phyloP scores from a whole-genome alignment of 2,329 filamentous ascomycete genomes.

The Dactylella cylindrospora region DNA sequence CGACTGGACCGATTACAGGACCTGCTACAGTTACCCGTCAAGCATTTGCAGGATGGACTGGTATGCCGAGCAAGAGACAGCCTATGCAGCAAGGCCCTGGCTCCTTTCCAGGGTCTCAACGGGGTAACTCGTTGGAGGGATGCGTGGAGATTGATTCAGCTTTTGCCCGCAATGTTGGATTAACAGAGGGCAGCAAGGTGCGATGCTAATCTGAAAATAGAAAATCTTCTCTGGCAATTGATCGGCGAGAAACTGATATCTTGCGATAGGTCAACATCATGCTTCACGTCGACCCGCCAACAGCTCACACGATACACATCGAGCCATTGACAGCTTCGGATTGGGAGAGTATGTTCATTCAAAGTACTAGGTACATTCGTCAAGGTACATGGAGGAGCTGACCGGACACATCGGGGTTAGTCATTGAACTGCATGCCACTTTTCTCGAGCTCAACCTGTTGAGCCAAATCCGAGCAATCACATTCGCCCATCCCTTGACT shows the following conservation, averaged over 20 bases:
- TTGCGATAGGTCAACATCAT: conserved; percentile 59
- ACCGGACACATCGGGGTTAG: conserved; percentile 52
- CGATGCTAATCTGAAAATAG: conserved; percentile 9
- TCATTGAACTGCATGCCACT: conserved; percentile 93
- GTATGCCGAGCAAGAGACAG: conserved; percentile 90
- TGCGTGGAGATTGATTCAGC: conserved; percentile 49
- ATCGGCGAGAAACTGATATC: conserved; percentile 9
- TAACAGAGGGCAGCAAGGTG: conserved; percentile 49
- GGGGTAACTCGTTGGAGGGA: conserved; percentile 45
- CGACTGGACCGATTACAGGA: conserved; percentile 51
- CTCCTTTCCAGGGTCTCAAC: conserved; percentile 43
- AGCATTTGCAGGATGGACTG: conserved; percentile 92
- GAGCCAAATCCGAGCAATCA: conserved; percentile 84
- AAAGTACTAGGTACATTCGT: neutral
- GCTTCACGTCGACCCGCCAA: conserved; percentile 84
- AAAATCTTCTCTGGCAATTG: conserved; percentile 2
- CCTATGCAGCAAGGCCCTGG: conserved; percentile 55
- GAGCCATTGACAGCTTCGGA: conserved; percentile 93
- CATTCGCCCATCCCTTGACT: conserved; percentile 72
- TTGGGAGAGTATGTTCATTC: conserved; percentile 72
- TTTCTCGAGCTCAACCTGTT: conserved; percentile 93
- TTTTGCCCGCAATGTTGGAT: conserved; percentile 48
- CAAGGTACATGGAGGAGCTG: neutral
- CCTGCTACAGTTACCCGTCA: conserved; percentile 57
- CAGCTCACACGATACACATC: conserved; percentile 93